Evolutionary conservation across 768 basidiomycete genomes (phyloP).

Genomic region (Russula abietina): DNA sequence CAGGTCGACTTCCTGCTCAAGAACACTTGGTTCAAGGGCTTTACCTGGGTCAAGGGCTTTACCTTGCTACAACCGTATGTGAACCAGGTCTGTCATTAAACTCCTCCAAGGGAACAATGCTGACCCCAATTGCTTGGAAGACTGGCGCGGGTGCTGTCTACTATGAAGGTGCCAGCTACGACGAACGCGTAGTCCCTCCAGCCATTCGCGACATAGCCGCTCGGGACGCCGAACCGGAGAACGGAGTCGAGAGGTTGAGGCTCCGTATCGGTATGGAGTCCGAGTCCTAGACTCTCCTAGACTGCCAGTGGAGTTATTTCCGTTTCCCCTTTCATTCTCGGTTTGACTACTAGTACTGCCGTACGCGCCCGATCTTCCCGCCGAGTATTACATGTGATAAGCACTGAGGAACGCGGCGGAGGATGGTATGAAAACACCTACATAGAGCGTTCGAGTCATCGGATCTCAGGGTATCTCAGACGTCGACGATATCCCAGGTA

Average conservation of each 20-base stretch:
- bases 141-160: conserved; percentile 18
- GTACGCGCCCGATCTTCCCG: too few relatives aligned
- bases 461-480: too few relatives aligned
- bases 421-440: too few relatives aligned
- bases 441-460: too few relatives aligned
- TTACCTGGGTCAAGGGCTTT: conserved; percentile 23
- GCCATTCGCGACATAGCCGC: conserved; percentile 8
- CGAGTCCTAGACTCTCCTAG: background rate
- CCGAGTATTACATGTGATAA: too few relatives aligned
- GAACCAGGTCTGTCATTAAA: conserved; percentile 13
- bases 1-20: conserved; percentile 23
- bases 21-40: conserved; percentile 22
- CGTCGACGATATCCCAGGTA: too few relatives aligned
- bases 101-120: background rate
- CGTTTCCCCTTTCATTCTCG: background rate
- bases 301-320: background rate
- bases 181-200: conserved; percentile 19
- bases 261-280: conserved; percentile 16
- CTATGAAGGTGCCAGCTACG: conserved; percentile 17
- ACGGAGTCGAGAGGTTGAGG: conserved; percentile 20
- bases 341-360: too few relatives aligned
- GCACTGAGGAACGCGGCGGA: too few relatives aligned
- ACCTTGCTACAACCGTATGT: conserved; percentile 17
- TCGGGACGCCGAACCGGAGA: conserved; percentile 13
- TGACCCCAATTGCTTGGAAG: background rate